These are phyloP conservation scores for Coemansia sp. DNA, from an alignment of 192 early-diverging fungal species.

Conservation along the genomic window DNA sequence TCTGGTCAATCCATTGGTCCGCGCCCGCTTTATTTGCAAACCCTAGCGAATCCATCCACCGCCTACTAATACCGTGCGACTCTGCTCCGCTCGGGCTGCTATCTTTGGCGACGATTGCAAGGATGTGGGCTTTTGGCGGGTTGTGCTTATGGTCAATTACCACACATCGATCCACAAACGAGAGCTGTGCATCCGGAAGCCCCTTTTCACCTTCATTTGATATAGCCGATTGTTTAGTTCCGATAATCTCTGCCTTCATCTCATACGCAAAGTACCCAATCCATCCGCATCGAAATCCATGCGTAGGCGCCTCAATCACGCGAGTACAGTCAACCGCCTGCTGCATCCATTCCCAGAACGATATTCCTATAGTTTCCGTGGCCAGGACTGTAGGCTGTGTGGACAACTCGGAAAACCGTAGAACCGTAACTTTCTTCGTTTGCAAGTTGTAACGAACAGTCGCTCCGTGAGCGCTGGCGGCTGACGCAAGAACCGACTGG, in stretches of 20 bases:
- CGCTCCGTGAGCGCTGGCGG: slow-evolving; percentile 4
- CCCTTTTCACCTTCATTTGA: neutral
- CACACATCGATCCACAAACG: slow-evolving; percentile 75
- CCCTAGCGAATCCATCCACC: slow-evolving; percentile 17
- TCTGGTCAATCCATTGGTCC: slow-evolving; percentile 11
- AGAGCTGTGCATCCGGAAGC: slow-evolving; percentile 73
- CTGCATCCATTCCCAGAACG: slow-evolving; percentile 74
- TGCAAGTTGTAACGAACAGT: slow-evolving; percentile 35
- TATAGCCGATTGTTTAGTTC: neutral
- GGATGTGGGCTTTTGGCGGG: slow-evolving; percentile 16
- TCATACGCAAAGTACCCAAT: slow-evolving; percentile 94
- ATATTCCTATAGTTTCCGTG: neutral
- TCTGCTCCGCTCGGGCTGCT: too few relatives aligned
- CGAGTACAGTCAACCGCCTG: slow-evolving; percentile 26
- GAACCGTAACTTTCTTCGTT: slow-evolving; percentile 2
- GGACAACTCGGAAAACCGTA: neutral
- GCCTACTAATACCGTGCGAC: neutral
- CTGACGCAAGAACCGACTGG: slow-evolving; percentile 41
- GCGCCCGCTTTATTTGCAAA: slow-evolving; percentile 15
- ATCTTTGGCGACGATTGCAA: slow-evolving; percentile 20
- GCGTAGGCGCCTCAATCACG: slow-evolving; percentile 17
- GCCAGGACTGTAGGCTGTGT: neutral
- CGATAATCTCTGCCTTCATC: slow-evolving; percentile 72
- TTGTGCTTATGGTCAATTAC: slow-evolving; percentile 63
- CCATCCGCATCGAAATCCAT: slow-evolving; percentile 80